A percentile compares a stretch with the other conserved stretches of the same genome.
Evolutionary conservation across 176 grass and related monocot genomes (phyloP).

Genomic region (Carex scoparia): DNA sequence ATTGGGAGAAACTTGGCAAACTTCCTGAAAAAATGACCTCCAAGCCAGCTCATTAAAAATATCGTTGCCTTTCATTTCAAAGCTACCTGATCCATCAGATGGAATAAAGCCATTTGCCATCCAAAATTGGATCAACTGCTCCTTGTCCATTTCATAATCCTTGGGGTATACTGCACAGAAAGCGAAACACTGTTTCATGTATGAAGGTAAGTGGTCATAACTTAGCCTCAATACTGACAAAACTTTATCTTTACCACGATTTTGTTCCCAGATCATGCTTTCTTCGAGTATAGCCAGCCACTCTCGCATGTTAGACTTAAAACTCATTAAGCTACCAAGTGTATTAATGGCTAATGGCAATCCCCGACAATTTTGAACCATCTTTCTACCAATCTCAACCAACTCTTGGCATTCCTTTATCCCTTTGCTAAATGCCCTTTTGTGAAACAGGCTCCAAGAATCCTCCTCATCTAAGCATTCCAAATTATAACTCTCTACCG

Average conservation of each 20-base stretch:
- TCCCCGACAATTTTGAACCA: conserved; percentile 25
- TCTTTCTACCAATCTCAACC: neutral
- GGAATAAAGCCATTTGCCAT: conserved; percentile 27
- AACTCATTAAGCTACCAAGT: conserved; percentile 34
- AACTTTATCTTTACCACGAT: neutral
- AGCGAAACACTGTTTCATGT: conserved; percentile 28
- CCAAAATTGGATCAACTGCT: conserved; percentile 22
- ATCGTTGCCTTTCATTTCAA: neutral
- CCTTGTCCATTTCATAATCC: conserved; percentile 29
- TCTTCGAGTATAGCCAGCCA: conserved; percentile 8
- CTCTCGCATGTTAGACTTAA: neutral
- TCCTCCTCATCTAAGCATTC: neutral
- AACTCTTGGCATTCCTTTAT: neutral
- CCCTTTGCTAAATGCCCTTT: conserved; percentile 24
- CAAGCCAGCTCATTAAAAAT: conserved; percentile 20
- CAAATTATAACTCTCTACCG: neutral
- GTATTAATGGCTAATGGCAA: conserved; percentile 28
- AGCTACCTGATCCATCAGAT: neutral
- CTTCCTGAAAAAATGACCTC: conserved; percentile 27
- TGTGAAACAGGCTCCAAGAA: conserved; percentile 26
- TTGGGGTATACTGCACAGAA: conserved; percentile 28
- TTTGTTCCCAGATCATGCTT: neutral
- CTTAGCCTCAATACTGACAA: conserved; percentile 24
- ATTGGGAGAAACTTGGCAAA: neutral
- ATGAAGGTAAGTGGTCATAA: conserved; percentile 12